These are phyloP conservation scores for Epichloe glyceriae DNA, from an alignment of 2,329 filamentous ascomycete species.

Conservation along the genomic window DNA sequence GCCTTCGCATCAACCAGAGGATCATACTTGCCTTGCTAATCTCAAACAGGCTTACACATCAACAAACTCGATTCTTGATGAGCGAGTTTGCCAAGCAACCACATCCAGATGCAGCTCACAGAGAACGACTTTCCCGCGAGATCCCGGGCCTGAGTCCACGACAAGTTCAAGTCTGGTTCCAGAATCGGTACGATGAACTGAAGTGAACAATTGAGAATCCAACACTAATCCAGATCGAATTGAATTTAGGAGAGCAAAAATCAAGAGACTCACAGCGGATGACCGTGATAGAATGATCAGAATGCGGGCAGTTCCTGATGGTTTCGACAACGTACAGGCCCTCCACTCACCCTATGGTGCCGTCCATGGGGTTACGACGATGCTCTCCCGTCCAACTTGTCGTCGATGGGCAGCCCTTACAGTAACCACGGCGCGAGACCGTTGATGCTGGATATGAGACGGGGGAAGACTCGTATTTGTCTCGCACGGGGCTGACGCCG, in stretches of 20 bases:
- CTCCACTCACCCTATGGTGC: slow-evolving; percentile 55
- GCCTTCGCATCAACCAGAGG: neutral
- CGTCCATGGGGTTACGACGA: slow-evolving; percentile 36
- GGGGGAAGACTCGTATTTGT: slow-evolving; percentile 53
- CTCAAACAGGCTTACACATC: slow-evolving; percentile 65
- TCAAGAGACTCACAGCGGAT: slow-evolving; percentile 57
- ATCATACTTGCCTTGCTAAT: slow-evolving; percentile 18
- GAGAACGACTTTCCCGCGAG: slow-evolving; percentile 74
- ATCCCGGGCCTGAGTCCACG: slow-evolving; percentile 84
- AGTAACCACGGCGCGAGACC: slow-evolving; percentile 52
- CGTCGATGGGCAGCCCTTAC: slow-evolving; percentile 36
- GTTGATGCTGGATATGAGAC: slow-evolving; percentile 55
- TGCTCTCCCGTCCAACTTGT: slow-evolving; percentile 31
- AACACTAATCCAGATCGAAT: neutral
- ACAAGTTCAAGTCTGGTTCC: slow-evolving; percentile 97
- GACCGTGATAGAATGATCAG: slow-evolving; percentile 60
- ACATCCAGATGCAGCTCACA: slow-evolving; percentile 82
- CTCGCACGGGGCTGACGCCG: slow-evolving; percentile 53
- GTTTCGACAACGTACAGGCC: slow-evolving; percentile 58
- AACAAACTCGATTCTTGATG: slow-evolving; percentile 95
- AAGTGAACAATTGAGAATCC: neutral
- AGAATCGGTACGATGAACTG: slow-evolving; percentile 61
- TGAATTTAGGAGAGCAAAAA: slow-evolving; percentile 47
- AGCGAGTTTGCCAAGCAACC: slow-evolving; percentile 93
- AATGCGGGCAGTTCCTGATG: slow-evolving; percentile 57